Conservation (phyloP, 176 grass and related monocot genomes). For the Cenchrus americanus region DNA sequence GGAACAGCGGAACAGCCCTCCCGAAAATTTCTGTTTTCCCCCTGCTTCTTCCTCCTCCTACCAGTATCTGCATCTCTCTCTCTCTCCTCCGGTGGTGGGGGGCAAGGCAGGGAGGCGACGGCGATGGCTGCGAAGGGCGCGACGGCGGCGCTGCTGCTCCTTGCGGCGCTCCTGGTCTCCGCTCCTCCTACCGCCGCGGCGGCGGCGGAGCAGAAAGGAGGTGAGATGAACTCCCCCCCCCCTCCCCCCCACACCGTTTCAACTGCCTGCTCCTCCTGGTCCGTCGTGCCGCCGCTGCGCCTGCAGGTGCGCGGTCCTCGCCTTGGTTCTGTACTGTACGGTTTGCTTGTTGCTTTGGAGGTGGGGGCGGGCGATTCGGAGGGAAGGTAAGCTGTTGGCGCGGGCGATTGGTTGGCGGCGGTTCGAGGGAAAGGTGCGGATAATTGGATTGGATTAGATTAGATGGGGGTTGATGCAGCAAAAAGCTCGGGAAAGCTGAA, state of each 20-base stretch:
- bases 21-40: not conserved
- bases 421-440: not conserved
- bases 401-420: not conserved
- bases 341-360: not conserved
- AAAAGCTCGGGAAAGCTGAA: not conserved
- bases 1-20: conserved; percentile 11
- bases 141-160: not conserved
- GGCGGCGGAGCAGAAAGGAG: not conserved
- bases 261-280: not conserved
- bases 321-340: not conserved
- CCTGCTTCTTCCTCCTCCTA: not conserved
- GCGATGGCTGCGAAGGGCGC: not conserved
- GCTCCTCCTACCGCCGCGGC: not conserved
- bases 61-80: not conserved
- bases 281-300: not conserved
- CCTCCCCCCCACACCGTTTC: not conserved
- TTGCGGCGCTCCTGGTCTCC: not conserved
- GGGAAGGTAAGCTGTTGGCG: not conserved
- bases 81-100: not conserved
- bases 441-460: not conserved
- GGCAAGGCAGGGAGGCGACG: not conserved
- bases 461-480: not conserved
- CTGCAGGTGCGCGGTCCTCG: not conserved
- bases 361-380: not conserved
- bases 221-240: conserved; percentile 3